Percentiles rank a stretch among this genome's conserved stretches.
phyloP scores from a whole-genome alignment of 73 alveolate genomes.

The Effrenium voratum region DNA sequence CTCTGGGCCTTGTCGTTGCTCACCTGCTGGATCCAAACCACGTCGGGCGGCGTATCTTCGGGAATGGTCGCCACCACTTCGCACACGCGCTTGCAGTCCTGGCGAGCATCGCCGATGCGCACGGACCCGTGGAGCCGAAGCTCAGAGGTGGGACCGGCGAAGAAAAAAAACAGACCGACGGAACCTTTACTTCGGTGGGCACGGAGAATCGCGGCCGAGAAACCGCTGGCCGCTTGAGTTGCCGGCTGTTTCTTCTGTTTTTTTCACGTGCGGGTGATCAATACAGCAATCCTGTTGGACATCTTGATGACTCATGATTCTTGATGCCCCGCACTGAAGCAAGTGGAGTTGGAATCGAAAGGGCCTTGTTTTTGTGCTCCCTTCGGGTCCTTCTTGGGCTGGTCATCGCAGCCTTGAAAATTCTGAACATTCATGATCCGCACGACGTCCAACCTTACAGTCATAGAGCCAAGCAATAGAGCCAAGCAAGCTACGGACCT shows the following conservation, averaged over 20 bases:
- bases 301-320: neutral
- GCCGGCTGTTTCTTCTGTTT: neutral
- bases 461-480: no score
- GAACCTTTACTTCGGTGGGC: no score
- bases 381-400: neutral
- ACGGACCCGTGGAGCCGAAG: no score
- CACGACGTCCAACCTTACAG: constrained; percentile 43
- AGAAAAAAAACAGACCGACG: no score
- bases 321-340: neutral
- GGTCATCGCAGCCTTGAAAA: constrained; percentile 40
- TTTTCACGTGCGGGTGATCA: no score
- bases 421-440: constrained; percentile 70
- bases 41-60: constrained; percentile 21
- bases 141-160: no score
- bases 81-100: constrained; percentile 74
- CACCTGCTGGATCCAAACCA: constrained; percentile 83
- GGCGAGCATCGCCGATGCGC: no score
- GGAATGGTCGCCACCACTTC: constrained; percentile 53
- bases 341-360: neutral
- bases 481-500: no score
- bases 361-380: neutral
- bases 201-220: no score
- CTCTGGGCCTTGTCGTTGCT: constrained; percentile 48
- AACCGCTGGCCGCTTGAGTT: neutral
- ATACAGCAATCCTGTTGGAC: neutral